Base-by-base conservation (phyloP, 169 alveolate genomes). In the Neospora caninum region DNA sequence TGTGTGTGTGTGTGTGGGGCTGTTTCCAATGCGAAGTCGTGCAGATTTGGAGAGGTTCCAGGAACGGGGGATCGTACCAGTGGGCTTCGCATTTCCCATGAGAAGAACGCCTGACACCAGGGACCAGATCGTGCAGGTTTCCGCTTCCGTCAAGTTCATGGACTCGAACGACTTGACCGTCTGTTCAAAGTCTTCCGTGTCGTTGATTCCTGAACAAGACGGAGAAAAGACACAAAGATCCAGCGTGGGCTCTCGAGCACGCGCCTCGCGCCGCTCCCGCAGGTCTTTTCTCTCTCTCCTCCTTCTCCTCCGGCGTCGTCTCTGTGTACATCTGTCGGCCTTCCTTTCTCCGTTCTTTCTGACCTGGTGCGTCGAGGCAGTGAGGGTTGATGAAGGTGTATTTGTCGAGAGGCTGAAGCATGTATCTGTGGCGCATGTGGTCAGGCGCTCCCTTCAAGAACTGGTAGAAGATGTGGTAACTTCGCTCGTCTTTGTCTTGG, bases 381-480 rank as follows among this genome's bases (percentile, higher is more conserved):
- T 98, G 97, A 13, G 99, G 97, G 87, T 98, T 98, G 94, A 98
- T 94, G 83, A 97, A 96, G 80, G 93, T 95, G 96, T 98, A 98
- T 43, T 94, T 95, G 45, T 87, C 96, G 93, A 98, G 87, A 78
- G 53, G 96, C 94, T 86, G 94, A 78, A 98, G 97, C 88, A 96
- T 96, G 93, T 95, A 97, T 88, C 97, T 96, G 41, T 95, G 94
- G 92, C 93, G 96, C 96, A 97, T 96, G 18, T 96, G 97, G 31
- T 95, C 96, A 42, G 96, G 92, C 36, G 99, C 99, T 34, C 99
- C 99, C 91, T 97, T 95, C 67, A 98, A 88, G 39, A 98, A 96
- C 95, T 99, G 99, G 97, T 99, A 99, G 96, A 99, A 99, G 53
- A 99, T 98, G 95, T 99, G 99, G 94, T 98, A 99, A 43, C 98